Evolutionary conservation across 1,284 basidiomycete species (phyloP).

Genomic region (Sporisorium graminicola): DNA sequence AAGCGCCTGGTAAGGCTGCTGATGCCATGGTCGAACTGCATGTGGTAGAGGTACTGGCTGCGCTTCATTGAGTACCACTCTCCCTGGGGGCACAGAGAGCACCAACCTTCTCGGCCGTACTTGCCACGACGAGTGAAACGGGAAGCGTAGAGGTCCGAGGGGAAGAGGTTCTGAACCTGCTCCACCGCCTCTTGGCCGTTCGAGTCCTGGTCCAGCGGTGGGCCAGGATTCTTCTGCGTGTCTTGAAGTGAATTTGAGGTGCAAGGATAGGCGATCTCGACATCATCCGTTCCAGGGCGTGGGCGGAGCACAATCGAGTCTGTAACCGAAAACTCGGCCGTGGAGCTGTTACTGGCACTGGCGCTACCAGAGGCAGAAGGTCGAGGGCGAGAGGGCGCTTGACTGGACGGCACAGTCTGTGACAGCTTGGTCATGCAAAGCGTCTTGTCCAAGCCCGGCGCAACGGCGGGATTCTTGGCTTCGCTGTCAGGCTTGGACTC

Average conservation of each 20-base stretch:
- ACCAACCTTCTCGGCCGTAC: constrained; percentile 26
- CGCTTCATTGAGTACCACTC: constrained; percentile 35
- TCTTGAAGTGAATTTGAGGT: constrained; percentile 5
- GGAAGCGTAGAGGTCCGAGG: constrained; percentile 25
- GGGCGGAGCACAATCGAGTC: constrained; percentile 14
- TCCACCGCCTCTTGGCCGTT: constrained; percentile 2
- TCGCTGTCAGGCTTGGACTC: constrained; percentile 1
- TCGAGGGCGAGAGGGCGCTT: too few relatives aligned
- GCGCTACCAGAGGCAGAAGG: neutral
- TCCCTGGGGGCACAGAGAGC: constrained; percentile 21
- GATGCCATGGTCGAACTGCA: constrained; percentile 32
- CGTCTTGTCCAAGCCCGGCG: too few relatives aligned
- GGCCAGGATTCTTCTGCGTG: constrained; percentile 10
- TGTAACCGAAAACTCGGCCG: constrained; percentile 8
- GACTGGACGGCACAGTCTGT: too few relatives aligned
- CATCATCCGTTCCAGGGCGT: constrained; percentile 11
- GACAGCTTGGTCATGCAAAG: too few relatives aligned
- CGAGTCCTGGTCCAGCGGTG: neutral
- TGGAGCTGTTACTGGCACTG: neutral
- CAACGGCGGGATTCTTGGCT: neutral
- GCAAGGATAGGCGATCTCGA: constrained; percentile 15
- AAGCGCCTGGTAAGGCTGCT: constrained; percentile 9
- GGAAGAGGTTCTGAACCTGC: constrained; percentile 9
- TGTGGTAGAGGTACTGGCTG: constrained; percentile 30
- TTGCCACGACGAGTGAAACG: constrained; percentile 20